A percentile compares a stretch with the other conserved stretches of the same genome.
Conservation (phyloP, 306 rosid genomes). For the Coriaria nepalensis region DNA sequence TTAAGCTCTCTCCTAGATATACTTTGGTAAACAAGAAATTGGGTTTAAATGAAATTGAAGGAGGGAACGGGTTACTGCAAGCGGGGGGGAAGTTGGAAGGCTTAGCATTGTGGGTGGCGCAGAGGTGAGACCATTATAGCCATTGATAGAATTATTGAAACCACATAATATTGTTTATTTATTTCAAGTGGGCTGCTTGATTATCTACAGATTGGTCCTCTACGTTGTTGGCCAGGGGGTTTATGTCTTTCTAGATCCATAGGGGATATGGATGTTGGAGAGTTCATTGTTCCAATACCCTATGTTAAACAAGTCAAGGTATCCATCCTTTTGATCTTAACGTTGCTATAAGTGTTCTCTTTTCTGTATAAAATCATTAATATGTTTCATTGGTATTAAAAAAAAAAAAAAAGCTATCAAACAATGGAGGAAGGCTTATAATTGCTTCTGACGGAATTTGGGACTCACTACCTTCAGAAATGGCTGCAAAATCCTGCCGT, state of each 20-base stretch:
- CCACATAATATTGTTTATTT: slow-evolving; percentile 1
- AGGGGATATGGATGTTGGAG: slow-evolving; percentile 98
- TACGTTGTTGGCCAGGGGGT: slow-evolving; percentile 99
- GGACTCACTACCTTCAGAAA: slow-evolving; percentile 86
- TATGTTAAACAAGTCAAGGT: slow-evolving; percentile 97
- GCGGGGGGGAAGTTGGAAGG: slow-evolving; percentile 98
- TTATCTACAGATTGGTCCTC: slow-evolving; percentile 76
- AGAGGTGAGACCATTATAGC: slow-evolving; percentile 37
- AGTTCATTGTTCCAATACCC: slow-evolving; percentile 86
- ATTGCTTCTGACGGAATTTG: slow-evolving; percentile 97
- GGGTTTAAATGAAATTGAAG: slow-evolving; percentile 24
- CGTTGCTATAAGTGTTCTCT: not conserved
- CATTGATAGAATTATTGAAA: not conserved
- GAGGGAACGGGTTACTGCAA: slow-evolving; percentile 87
- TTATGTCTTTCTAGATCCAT: slow-evolving; percentile 94
- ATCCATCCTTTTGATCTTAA: not conserved
- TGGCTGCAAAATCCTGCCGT: slow-evolving; percentile 73
- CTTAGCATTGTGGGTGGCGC: slow-evolving; percentile 86
- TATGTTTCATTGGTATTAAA: slow-evolving; percentile 8
- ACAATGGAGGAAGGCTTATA: slow-evolving; percentile 84
- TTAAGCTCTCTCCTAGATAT: slow-evolving; percentile 1
- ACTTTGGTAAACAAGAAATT: slow-evolving; percentile 8
- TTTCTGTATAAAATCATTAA: slow-evolving; percentile 14
- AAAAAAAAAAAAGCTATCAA: slow-evolving; percentile 38
- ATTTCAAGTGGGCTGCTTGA: not conserved